These are phyloP conservation scores for Fusarium metavorans DNA, from an alignment of 2,329 filamentous ascomycete genomes.

Conservation along the genomic window DNA sequence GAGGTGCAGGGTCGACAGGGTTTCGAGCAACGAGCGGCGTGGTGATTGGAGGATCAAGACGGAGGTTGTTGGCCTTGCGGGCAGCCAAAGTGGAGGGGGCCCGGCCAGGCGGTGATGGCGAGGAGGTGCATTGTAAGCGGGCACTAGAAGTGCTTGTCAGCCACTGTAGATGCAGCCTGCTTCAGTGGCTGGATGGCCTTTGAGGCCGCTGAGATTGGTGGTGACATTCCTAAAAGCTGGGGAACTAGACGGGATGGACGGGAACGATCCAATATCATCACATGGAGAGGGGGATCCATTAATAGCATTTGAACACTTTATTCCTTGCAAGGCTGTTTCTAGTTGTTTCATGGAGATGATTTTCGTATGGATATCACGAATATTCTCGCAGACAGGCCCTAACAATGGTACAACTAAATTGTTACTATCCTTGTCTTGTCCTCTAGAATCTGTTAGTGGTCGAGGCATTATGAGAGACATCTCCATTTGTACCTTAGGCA, in stretches of 20 bases:
- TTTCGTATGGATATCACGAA: not conserved
- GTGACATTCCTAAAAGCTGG: not conserved
- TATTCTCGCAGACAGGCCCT: not conserved
- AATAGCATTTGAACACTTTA: not conserved
- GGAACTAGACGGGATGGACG: not conserved
- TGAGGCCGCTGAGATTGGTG: not conserved
- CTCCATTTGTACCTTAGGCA: not conserved
- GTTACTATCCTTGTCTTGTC: not conserved
- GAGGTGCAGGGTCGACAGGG: conserved; percentile 40
- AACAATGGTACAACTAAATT: not conserved
- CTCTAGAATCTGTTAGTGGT: not conserved
- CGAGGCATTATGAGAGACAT: not conserved
- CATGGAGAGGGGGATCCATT: not conserved
- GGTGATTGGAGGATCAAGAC: conserved; percentile 43
- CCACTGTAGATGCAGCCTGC: conserved; percentile 15
- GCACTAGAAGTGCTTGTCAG: conserved; percentile 15
- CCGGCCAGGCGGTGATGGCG: conserved; percentile 30
- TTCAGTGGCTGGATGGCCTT: not conserved
- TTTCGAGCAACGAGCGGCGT: conserved; percentile 36
- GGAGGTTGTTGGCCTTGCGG: conserved; percentile 32
- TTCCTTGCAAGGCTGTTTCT: not conserved
- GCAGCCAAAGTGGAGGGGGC: conserved; percentile 34
- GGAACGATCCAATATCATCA: not conserved
- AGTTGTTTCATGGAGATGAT: not conserved
- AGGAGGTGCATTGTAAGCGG: conserved; percentile 12